Base-by-base conservation (phyloP, 2,329 filamentous ascomycete species). In the Orbilia quercus region DNA sequence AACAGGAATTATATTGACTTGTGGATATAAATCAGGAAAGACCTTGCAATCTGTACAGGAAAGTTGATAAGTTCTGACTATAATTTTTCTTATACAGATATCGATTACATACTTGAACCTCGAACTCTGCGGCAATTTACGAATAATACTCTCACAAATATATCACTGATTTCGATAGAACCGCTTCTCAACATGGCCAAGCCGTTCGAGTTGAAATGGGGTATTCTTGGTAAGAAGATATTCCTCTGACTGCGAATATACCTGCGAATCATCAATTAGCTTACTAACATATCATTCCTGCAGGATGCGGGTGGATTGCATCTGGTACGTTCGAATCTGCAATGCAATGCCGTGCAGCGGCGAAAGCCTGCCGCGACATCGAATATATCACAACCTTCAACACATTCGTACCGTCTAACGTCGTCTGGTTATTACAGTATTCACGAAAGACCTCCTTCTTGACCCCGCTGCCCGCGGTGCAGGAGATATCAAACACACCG, bases 391-490 rank as follows among this genome's bases (percentile, higher is more conserved):
- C 54, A 42, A n/a, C 9, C 9, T 31, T 20, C 64, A 69, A 69
- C 64, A 53, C 64, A 69, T 50, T 20, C 20, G 25, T 12, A 9
- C n/a, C 44, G 18, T 64, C 51, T 62, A 36, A 64, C 22, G 14
- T n/a, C n/a, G 23, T n/a, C 16, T 28, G 25, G 7, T 12, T 5
- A 6, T 9, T 16, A 16, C 36, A 84, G 85, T 79, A 20, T 91
- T 95, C 82, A 86, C 88, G 78, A 89, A 89, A 81, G 92, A 96
- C 79, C 86, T 96, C 55, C 87, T 93, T 76, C 85, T 87, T 72
- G 88, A 94, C 80, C 90, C 92, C 14, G 83, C 85, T 42, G 83
- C 84, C 51, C 90, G 92, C 76, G 86, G 85, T 55, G 90, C 90
- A 59, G 82, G 83, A 70, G 90, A 96, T 77, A 84, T 96, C 75